Evolutionary conservation across 2,329 filamentous ascomycete genomes (phyloP), one percentile per base, ranked within the genome.

Genomic region (Meredithiella fracta): DNA sequence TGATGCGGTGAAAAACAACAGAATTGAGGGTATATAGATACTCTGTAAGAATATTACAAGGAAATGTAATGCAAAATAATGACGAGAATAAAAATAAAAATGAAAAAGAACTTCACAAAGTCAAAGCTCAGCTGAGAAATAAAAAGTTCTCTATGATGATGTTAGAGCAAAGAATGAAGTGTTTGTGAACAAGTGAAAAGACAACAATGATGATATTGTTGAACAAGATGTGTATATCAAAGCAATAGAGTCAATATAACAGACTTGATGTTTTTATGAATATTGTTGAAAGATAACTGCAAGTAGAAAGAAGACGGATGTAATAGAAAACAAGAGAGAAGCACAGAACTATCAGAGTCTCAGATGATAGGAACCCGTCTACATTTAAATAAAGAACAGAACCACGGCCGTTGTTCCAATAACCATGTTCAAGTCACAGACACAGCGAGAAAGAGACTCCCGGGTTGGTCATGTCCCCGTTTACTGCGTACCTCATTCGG

Each of bases 211-310:
- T 34, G 29, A 34, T 5, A 34, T 34, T 34, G 29, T 34, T 34
- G 5, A 34, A 34, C 5, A 34, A 11, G 29, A 34, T 34, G 11
- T 34, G 29, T 34, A 34, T 34, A 34, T n/a, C n/a, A n/a, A n/a
- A 29, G 22, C 14, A 23, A 31, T n/a, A 17, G 26, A 22, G 38
- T 2, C 2, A 11, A 31, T 23, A 8, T 34, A 11, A 34, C 29
- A 34, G 29, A 34, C 29, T 34, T 34, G 29, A 5, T 34, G 5
- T 11, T 34, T 34, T 11, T 26, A 26, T 57, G 53, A 22, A 31
- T 31, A 47, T 44, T 55, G 37, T 40, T 50, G 54, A 6, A 49
- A 37, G 23, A 44, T n/a, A 31, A 53, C n/a, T 38, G 15, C 38
- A 26, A 37, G 51, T 38, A 34, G 25, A 38, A 23, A 34, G 29